phyloP scores from a whole-genome alignment of 768 basidiomycete species.

The Lepiota brunneoincarnata region DNA sequence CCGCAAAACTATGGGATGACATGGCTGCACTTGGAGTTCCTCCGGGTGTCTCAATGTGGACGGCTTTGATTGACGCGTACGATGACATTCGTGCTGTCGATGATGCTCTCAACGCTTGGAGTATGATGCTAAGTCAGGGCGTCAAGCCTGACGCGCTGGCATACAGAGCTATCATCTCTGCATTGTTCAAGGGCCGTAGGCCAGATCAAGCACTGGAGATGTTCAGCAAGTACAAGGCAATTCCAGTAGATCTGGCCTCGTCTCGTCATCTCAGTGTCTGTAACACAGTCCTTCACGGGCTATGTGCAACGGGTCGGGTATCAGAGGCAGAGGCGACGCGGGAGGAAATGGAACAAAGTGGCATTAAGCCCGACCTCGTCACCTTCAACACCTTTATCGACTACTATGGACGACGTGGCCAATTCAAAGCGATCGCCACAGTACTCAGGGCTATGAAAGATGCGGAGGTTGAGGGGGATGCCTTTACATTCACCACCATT shows the following conservation, averaged over 20 bases:
- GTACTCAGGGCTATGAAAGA: conserved; percentile 57
- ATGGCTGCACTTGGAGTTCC: conserved; percentile 44
- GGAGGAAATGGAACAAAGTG: conserved; percentile 39
- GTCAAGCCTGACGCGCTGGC: conserved; percentile 58
- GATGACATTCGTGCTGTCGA: conserved; percentile 45
- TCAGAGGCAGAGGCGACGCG: conserved; percentile 41
- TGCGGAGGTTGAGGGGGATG: conserved; percentile 63
- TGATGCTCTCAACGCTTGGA: conserved; percentile 61
- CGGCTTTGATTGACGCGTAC: conserved; percentile 64
- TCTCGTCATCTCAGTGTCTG: conserved; percentile 45
- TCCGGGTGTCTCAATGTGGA: conserved; percentile 67
- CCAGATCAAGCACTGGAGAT: conserved; percentile 47
- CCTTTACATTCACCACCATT: conserved; percentile 85
- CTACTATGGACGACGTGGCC: conserved; percentile 58
- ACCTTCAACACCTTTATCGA: conserved; percentile 82
- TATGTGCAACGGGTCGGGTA: conserved; percentile 46
- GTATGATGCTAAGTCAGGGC: conserved; percentile 54
- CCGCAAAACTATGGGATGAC: conserved; percentile 67
- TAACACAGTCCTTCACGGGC: conserved; percentile 73
- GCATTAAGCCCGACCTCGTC: conserved; percentile 66
- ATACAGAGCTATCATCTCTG: conserved; percentile 71
- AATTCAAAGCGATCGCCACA: conserved; percentile 59
- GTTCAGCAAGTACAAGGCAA: conserved; percentile 50
- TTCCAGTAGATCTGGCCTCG: conserved; percentile 20
- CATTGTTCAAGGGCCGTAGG: conserved; percentile 50